Evolutionary conservation across 225 moss, liverwort and hornwort species (phyloP), one percentile per base, ranked within the genome.

Genomic region (Marchantia polymorpha): DNA sequence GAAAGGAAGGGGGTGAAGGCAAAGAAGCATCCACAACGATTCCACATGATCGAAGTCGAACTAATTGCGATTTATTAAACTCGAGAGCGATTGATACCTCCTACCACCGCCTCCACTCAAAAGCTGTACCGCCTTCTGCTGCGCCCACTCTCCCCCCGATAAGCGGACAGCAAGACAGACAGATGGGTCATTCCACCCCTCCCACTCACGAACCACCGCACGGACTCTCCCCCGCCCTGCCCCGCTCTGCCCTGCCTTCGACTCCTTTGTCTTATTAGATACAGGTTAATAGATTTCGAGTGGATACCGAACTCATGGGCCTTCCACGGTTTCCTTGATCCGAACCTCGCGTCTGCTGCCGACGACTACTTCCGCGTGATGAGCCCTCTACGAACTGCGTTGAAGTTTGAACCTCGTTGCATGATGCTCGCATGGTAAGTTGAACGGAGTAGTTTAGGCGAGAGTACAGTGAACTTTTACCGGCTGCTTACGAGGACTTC

Each of bases 101-200:
- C 71, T 19, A 49, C 22, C 65, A 14, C 65, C 65, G 3, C 65
- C 56, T 56, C 65, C 71, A 71, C 71, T 71, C 71, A 50, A 71
- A 39, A 67, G 49, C 48, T 49, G 71, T 49, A 71, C 71, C 23
- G 22, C 71, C 50, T 56, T 39, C 39, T 39, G 39, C 39, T 39
- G 39, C 39, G 39, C 39, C 39, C 56, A 56, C 56, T 56, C 56
- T 3, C n/a, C 39, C 48, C 71, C 71, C 49, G 71, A 71, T 71
- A 71, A 71, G 49, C 49, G 49, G 71, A 50, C 71, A 71, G 50
- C 71, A 71, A 71, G 71, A 71, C 71, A 48, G 13, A 49, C 71
- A 71, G 20, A 20, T 48, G 13, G 49, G 48, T 50, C 49, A 50
- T 49, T 71, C 71, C 48, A 71, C 71, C 19, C 71, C 39, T 27